Conservation (phyloP, 805 yeast species). For the Schwanniomyces yamadae region DNA sequence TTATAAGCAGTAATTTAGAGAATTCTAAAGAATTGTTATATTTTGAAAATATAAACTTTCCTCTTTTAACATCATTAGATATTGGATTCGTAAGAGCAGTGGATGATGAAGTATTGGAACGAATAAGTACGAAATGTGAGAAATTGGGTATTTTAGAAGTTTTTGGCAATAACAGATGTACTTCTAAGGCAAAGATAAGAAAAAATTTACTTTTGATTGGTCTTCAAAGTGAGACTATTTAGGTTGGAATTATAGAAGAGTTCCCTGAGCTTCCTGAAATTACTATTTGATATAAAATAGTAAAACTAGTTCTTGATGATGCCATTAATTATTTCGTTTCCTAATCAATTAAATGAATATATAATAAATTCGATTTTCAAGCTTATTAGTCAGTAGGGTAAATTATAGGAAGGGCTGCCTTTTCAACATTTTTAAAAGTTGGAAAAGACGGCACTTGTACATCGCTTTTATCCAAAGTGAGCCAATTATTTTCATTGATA, state of each 20-base stretch:
- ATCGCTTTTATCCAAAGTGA: conserved; percentile 19
- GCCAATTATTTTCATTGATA: conserved; percentile 17
- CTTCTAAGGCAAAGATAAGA: conserved; percentile 51
- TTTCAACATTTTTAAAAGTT: conserved; percentile 62
- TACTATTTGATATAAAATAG: too few species aligned
- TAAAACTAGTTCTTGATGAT: too few species aligned
- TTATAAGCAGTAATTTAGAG: conserved; percentile 2
- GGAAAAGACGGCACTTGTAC: conserved; percentile 44
- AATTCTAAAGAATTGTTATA: conserved; percentile 9
- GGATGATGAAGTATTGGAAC: conserved; percentile 65
- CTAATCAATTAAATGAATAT: not conserved
- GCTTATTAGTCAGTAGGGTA: conserved; percentile 26
- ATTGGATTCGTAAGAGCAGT: conserved; percentile 77
- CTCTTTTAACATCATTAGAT: conserved; percentile 67
- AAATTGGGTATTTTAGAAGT: conserved; percentile 69
- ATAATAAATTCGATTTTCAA: not conserved
- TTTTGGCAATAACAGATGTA: conserved; percentile 73
- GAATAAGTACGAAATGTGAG: conserved; percentile 58
- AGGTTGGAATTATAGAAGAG: too few species aligned
- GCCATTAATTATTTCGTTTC: too few species aligned
- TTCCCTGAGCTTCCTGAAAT: too few species aligned
- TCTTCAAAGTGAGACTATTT: conserved; percentile 64
- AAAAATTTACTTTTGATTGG: conserved; percentile 66
- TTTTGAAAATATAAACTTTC: conserved; percentile 33
- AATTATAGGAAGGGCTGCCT: conserved; percentile 49